Evolutionary conservation across 306 rosid species (phyloP).

Genomic region (Acacia acuminata): DNA sequence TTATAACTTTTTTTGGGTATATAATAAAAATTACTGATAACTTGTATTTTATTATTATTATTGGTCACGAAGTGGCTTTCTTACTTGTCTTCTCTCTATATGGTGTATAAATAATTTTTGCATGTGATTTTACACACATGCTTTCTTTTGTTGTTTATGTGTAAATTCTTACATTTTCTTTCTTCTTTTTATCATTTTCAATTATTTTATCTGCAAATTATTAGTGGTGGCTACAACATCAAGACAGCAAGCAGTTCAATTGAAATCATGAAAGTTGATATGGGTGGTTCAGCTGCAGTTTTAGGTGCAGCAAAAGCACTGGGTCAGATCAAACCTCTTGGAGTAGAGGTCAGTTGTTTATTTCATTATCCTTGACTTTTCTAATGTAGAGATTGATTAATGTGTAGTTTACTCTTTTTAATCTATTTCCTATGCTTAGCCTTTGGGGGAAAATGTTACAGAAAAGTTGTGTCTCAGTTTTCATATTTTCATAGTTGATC

Average conservation of each 20-base stretch:
- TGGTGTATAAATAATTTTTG: neutral
- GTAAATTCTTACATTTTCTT: neutral
- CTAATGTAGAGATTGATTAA: neutral
- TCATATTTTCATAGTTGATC: constrained; percentile 10
- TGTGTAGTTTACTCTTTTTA: neutral
- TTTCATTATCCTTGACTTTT: constrained; percentile 11
- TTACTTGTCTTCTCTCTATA: no score
- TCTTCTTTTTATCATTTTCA: neutral
- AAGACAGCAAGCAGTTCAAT: constrained; percentile 93
- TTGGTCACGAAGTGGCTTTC: constrained; percentile 17
- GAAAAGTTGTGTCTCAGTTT: constrained; percentile 12
- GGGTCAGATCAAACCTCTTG: constrained; percentile 92
- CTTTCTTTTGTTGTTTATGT: neutral
- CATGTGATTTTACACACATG: neutral
- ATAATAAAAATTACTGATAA: constrained; percentile 10
- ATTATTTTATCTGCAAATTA: constrained; percentile 24
- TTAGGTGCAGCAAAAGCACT: constrained; percentile 98
- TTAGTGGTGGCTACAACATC: constrained; percentile 99
- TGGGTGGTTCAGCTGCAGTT: constrained; percentile 99
- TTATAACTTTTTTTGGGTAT: neutral
- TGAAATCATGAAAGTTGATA: constrained; percentile 90
- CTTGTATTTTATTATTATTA: constrained; percentile 10
- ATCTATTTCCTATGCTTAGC: constrained; percentile 13
- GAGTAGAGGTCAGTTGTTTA: constrained; percentile 79
- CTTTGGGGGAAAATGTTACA: constrained; percentile 8